These are phyloP conservation scores for Coemansia sp. DNA, from an alignment of 192 early-diverging fungal species.

Conservation along the genomic window DNA sequence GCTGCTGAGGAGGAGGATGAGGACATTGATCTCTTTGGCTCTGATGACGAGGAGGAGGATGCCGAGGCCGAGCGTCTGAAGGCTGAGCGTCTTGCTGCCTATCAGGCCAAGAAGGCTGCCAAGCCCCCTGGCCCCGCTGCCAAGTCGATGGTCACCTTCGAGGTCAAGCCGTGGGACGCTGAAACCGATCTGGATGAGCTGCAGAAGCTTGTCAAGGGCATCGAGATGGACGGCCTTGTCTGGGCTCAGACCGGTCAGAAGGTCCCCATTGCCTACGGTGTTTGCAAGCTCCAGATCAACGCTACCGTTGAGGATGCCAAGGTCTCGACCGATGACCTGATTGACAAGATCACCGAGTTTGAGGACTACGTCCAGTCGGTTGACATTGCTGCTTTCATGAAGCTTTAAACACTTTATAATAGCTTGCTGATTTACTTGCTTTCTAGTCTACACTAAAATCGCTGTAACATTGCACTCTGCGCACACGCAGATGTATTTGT, in stretches of 20 bases:
- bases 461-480: neutral
- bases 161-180: slow-evolving; percentile 99
- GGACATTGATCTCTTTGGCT: slow-evolving; percentile 94
- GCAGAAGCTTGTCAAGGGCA: slow-evolving; percentile 66
- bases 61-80: slow-evolving; percentile 86
- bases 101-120: slow-evolving; percentile 85
- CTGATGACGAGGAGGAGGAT: slow-evolving; percentile 86
- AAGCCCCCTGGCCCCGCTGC: slow-evolving; percentile 81
- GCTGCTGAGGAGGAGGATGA: slow-evolving; percentile 83
- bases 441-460: slow-evolving; percentile 6
- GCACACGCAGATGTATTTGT: neutral
- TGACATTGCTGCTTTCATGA: slow-evolving; percentile 85
- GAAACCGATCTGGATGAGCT: slow-evolving; percentile 85
- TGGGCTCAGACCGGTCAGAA: slow-evolving; percentile 80
- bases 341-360: slow-evolving; percentile 72
- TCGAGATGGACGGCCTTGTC: slow-evolving; percentile 84
- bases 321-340: slow-evolving; percentile 81
- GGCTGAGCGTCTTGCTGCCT: slow-evolving; percentile 85
- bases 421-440: slow-evolving; percentile 1
- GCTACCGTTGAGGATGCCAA: slow-evolving; percentile 92
- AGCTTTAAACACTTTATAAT: slow-evolving; percentile 64
- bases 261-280: slow-evolving; percentile 87
- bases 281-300: slow-evolving; percentile 94
- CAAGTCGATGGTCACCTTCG: slow-evolving; percentile 90
- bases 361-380: slow-evolving; percentile 92